Evolutionary conservation across 371 early-diverging fungal genomes (phyloP).

Genomic region (Circinella minor): DNA sequence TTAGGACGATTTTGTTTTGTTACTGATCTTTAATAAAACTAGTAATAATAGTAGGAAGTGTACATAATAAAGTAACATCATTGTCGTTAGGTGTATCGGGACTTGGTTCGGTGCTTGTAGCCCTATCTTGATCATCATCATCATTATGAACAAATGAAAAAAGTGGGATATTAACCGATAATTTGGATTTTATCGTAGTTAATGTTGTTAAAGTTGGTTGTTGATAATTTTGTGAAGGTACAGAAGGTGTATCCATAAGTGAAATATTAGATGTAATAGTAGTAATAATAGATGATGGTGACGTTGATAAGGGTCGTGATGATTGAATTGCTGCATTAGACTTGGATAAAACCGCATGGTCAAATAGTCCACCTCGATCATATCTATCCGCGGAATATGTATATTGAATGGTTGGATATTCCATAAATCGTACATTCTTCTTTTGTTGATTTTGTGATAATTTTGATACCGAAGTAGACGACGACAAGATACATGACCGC

Average conservation of each 20-base stretch:
- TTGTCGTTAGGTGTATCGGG: conserved; percentile 18
- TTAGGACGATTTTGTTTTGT: conserved; percentile 20
- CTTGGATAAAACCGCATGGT: conserved; percentile 14
- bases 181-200: conserved; percentile 10
- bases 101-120: conserved; percentile 12
- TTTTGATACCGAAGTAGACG: background rate
- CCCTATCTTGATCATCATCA: conserved; percentile 13
- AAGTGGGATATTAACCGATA: conserved; percentile 22
- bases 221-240: too few relatives aligned
- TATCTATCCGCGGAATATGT: conserved; percentile 24
- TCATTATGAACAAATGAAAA: background rate
- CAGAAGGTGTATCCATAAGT: too few relatives aligned
- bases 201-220: too few relatives aligned
- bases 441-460: background rate
- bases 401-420: conserved; percentile 6
- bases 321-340: conserved; percentile 4
- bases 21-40: too few relatives aligned
- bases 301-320: too few relatives aligned
- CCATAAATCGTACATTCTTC: conserved; percentile 20
- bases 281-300: background rate
- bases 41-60: too few relatives aligned
- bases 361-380: conserved; percentile 18
- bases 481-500: too few relatives aligned
- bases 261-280: too few relatives aligned
- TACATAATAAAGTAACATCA: background rate